Percentiles rank a stretch among this genome's conserved stretches.
Conservation (phyloP, 352 stramenopile genomes). For the Stramenopiles sp. region DNA sequence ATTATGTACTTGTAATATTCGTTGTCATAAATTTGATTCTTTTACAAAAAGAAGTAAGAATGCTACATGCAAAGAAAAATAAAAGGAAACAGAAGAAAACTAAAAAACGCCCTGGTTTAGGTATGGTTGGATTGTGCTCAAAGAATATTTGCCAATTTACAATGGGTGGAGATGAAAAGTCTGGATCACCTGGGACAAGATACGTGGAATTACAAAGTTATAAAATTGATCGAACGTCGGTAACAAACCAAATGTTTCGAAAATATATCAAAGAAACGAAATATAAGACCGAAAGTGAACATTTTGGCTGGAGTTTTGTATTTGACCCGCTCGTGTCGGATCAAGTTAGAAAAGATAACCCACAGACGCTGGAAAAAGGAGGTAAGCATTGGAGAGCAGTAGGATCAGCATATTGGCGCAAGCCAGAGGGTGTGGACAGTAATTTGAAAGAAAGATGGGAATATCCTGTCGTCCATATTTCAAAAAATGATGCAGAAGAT, state of each 20-base stretch:
- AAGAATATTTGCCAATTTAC: no score
- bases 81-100: no score
- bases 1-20: no score
- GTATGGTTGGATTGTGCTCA: no score
- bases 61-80: no score
- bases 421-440: constrained; percentile 27
- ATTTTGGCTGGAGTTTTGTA: constrained; percentile 44
- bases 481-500: no score
- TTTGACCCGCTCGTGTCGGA: constrained; percentile 20
- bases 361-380: constrained; percentile 15
- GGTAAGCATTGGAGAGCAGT: constrained; percentile 32
- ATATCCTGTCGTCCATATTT: constrained; percentile 43
- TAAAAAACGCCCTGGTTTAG: no score
- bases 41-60: no score
- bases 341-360: constrained; percentile 18
- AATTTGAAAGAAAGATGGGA: constrained; percentile 24
- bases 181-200: no score
- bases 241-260: constrained; percentile 40
- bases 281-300: constrained; percentile 43
- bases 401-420: constrained; percentile 39
- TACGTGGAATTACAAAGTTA: no score
- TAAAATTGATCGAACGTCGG: constrained; percentile 28
- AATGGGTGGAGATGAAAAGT: no score
- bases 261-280: constrained; percentile 38
- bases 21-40: no score